Base-by-base conservation (phyloP, 805 yeast genomes). In the Huiozyma sinensis region DNA sequence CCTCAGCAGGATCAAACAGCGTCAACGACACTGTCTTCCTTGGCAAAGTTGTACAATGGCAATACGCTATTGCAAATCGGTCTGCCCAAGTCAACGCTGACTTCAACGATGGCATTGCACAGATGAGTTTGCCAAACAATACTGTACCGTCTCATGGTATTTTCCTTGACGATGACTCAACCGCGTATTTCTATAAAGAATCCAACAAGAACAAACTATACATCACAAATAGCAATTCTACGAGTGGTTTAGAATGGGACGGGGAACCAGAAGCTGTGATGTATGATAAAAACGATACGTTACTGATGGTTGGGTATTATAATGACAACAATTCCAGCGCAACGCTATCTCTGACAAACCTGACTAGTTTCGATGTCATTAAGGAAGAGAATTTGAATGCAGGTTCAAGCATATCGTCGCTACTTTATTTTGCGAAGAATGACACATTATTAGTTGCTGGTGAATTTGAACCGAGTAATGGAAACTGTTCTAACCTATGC, bases 371-470 rank as follows among this genome's bases (percentile, higher is more conserved):
- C 11, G 71, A 78, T 0, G 57, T 60, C 12, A 57, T 78, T 27
- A 59, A 60, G 10, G 36, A 65, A 7, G 43, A 60, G 13, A 56
- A 65, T 7, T 60, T 72, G 2, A 58, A 67, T 8, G 63, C 65
- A 4, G 48, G 50, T 5, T 63, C 66, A n/a, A 54, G 58, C 6
- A 69, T 78, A 10, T 67, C 68, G 10, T 59, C 75, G 1, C 59
- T 75, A 42, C 49, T 71, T 12, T 65, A 65, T 32, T 68, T 71
- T 31, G 66, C 66, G 27, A 63, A 61, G 29, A 66, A 69, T 29
- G 43, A 64, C 6, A 65, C 71, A 1, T 52, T 68, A 13, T 62
- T 87, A 28, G 67, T 84, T 9, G 95, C 83, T 35, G 96, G 97
- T 27, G 68, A 73, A 37, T 87, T 84, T 57, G 58, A 68, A 17